These are phyloP conservation scores for Arthrinium phaeospermum DNA, from an alignment of 2,329 filamentous ascomycete genomes.

Conservation along the genomic window DNA sequence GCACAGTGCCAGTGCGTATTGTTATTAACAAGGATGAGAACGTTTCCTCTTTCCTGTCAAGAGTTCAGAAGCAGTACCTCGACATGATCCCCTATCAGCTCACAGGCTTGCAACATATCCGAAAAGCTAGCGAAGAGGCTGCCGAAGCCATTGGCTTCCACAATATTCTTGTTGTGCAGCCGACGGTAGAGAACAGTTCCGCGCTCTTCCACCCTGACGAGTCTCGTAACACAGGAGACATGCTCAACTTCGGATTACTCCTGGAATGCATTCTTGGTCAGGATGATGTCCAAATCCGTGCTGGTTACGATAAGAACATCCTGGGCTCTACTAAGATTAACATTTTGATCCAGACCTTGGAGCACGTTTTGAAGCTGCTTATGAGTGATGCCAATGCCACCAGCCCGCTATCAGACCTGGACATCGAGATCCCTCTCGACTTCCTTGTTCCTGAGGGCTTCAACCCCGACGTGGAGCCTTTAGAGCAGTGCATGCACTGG, in stretches of 20 bases:
- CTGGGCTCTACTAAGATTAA: slow-evolving; percentile 18
- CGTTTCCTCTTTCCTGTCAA: slow-evolving; percentile 20
- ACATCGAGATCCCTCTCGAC: slow-evolving; percentile 20
- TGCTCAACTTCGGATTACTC: slow-evolving; percentile 16
- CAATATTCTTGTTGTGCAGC: slow-evolving; percentile 8
- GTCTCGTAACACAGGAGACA: neutral
- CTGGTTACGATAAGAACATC: slow-evolving; percentile 20
- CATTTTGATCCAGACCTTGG: slow-evolving; percentile 21
- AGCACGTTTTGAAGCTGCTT: slow-evolving; percentile 25
- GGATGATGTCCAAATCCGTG: slow-evolving; percentile 17
- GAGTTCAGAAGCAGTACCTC: slow-evolving; percentile 30
- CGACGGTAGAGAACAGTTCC: neutral
- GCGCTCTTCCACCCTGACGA: neutral
- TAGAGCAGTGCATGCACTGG: slow-evolving; percentile 22
- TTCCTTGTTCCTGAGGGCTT: slow-evolving; percentile 20
- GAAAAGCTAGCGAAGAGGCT: neutral
- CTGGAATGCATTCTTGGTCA: slow-evolving; percentile 19
- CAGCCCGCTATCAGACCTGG: slow-evolving; percentile 17
- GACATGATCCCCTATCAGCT: slow-evolving; percentile 54
- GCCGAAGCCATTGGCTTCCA: neutral
- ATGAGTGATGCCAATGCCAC: neutral
- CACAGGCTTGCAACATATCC: neutral
- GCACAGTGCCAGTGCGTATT: slow-evolving; percentile 49
- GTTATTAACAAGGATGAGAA: slow-evolving; percentile 33
- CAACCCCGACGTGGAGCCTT: neutral